Percentiles rank a stretch among this genome's conserved stretches.
Evolutionary conservation across 192 early-diverging fungal species (phyloP).

Genomic region (Backusella circina): DNA sequence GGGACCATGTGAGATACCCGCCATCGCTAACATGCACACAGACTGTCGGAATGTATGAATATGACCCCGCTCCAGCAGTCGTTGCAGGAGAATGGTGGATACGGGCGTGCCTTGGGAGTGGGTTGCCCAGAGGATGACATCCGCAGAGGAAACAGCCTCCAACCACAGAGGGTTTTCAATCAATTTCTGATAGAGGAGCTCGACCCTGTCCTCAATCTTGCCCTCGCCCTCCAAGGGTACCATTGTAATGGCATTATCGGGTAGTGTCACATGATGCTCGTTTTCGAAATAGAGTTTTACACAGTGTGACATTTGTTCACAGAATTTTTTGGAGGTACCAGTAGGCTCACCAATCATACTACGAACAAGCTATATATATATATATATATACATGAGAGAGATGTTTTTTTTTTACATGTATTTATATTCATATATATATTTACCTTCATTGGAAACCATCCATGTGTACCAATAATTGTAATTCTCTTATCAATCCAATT

Average conservation of each 20-base stretch:
- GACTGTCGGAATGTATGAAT: conserved; percentile 72
- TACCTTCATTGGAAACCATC: conserved; percentile 82
- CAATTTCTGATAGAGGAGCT: conserved; percentile 74
- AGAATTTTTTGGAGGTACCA: conserved; percentile 87
- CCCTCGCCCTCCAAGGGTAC: conserved; percentile 93
- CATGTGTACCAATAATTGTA: conserved; percentile 84
- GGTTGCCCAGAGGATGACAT: conserved; percentile 84
- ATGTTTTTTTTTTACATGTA: no score
- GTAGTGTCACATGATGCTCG: conserved; percentile 47
- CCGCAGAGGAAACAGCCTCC: conserved; percentile 51
- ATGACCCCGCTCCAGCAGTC: conserved; percentile 65
- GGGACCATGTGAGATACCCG: conserved; percentile 89
- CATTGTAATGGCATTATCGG: conserved; percentile 55
- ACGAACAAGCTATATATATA: conserved; percentile 46
- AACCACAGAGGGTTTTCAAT: conserved; percentile 46
- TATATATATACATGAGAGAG: background rate
- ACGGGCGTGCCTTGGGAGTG: conserved; percentile 95
- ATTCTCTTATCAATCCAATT: conserved; percentile 46
- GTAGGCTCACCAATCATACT: conserved; percentile 90
- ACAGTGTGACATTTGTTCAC: conserved; percentile 80
- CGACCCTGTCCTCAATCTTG: conserved; percentile 81
- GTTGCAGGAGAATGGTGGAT: conserved; percentile 69
- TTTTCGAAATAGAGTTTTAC: conserved; percentile 52
- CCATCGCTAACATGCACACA: conserved; percentile 85
- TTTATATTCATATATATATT: background rate